These are phyloP conservation scores for Fraxinus xanthoxyloides DNA, from an alignment of 305 asterid genomes.

Conservation along the genomic window DNA sequence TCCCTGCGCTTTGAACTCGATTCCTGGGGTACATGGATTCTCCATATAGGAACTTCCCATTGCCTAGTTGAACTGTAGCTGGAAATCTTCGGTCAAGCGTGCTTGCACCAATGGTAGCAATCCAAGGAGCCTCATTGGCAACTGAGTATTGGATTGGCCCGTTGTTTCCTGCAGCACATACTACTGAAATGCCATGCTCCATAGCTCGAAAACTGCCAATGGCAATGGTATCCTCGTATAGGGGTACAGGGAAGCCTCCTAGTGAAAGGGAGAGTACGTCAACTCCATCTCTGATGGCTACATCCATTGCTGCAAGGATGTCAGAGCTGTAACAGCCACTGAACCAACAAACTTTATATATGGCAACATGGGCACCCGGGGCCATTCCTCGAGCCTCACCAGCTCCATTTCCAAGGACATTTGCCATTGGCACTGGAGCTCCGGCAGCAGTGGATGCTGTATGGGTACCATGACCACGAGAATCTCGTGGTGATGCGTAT, in stretches of 20 bases:
- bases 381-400: conserved; percentile 93
- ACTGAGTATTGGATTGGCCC: conserved; percentile 82
- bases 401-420: conserved; percentile 64
- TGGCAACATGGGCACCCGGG: conserved; percentile 68
- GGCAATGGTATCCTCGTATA: conserved; percentile 79
- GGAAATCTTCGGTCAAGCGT: conserved; percentile 82
- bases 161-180: conserved; percentile 87
- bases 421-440: conserved; percentile 48
- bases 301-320: conserved; percentile 88
- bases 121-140: conserved; percentile 93
- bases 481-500: conserved; percentile 77
- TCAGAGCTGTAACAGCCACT: conserved; percentile 93
- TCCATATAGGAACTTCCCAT: conserved; percentile 63
- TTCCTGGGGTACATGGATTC: conserved; percentile 81
- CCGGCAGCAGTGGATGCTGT: conserved; percentile 91
- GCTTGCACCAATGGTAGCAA: conserved; percentile 86
- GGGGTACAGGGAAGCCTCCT: conserved; percentile 84
- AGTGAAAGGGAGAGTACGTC: conserved; percentile 82
- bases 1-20: conserved; percentile 37
- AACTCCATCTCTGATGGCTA: conserved; percentile 76
- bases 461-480: conserved; percentile 86
- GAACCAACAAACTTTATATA: conserved; percentile 87
- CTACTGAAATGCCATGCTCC: conserved; percentile 83
- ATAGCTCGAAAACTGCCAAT: conserved; percentile 84
- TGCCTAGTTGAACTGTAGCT: conserved; percentile 64